Evolutionary conservation across 805 yeast species (phyloP).

Genomic region (Pichia cabralensis): DNA sequence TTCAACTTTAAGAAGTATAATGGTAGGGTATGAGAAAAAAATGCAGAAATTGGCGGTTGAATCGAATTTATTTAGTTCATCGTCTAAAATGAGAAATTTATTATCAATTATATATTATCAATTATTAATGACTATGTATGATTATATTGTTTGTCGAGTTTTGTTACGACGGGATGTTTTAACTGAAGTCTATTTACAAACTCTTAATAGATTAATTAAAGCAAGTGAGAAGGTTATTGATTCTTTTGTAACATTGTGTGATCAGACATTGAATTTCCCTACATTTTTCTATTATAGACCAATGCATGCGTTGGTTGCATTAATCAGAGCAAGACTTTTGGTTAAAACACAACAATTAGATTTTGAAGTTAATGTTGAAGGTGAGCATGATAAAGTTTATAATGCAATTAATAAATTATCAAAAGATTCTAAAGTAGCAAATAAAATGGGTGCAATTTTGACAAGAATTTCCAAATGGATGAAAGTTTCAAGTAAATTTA

Average conservation of each 20-base stretch:
- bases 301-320: conserved; percentile 39
- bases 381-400: conserved; percentile 22
- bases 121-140: conserved; percentile 40
- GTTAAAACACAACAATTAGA: conserved; percentile 33
- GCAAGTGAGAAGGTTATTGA: conserved; percentile 37
- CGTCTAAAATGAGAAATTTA: conserved; percentile 29
- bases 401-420: conserved; percentile 17
- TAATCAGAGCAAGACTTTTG: conserved; percentile 36
- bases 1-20: conserved; percentile 19
- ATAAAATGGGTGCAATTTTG: conserved; percentile 26
- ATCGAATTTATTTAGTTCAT: conserved; percentile 27
- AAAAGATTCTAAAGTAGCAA: conserved; percentile 23
- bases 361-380: conserved; percentile 25
- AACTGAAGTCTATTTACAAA: conserved; percentile 28
- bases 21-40: conserved; percentile 31
- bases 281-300: conserved; percentile 46
- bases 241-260: conserved; percentile 33
- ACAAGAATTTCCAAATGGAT: conserved; percentile 30
- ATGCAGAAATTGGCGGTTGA: conserved; percentile 32
- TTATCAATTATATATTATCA: conserved; percentile 40
- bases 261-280: conserved; percentile 33
- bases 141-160: conserved; percentile 37
- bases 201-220: conserved; percentile 32
- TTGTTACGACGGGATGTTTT: conserved; percentile 21
- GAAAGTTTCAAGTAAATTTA: conserved; percentile 28